These are phyloP conservation scores for Fusarium solani-melongenae DNA, from an alignment of 2,329 filamentous ascomycete species.

Conservation along the genomic window DNA sequence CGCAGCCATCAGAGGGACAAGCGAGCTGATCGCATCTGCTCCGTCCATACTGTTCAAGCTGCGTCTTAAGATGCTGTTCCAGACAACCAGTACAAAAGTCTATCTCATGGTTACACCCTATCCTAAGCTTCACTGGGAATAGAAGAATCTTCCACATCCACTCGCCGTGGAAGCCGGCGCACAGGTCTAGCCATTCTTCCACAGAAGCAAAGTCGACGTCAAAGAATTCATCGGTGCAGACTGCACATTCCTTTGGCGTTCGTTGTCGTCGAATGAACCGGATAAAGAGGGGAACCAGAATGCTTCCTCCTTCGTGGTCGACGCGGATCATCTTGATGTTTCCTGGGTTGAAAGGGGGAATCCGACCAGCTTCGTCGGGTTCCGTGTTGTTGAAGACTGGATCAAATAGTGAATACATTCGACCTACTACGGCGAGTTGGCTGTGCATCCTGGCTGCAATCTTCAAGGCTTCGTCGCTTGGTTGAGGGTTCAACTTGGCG, in stretches of 20 bases:
- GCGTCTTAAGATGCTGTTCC: not conserved
- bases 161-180: constrained; percentile 4
- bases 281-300: not conserved
- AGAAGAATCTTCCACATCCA: constrained; percentile 23
- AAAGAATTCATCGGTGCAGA: constrained; percentile 9
- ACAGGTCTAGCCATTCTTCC: constrained; percentile 5
- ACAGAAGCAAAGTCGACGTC: constrained; percentile 8
- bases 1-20: not conserved
- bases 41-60: constrained; percentile 14
- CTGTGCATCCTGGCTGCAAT: not conserved
- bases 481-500: not conserved
- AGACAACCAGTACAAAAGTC: constrained; percentile 13
- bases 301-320: not conserved
- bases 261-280: not conserved
- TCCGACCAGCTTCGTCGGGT: not conserved
- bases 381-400: not conserved
- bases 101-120: constrained; percentile 6
- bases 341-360: not conserved
- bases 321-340: constrained; percentile 1
- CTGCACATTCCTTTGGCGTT: not conserved
- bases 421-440: not conserved
- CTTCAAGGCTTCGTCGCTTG: not conserved
- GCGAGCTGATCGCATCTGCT: constrained; percentile 9
- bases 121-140: constrained; percentile 9
- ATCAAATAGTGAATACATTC: not conserved